Base-by-base conservation (phyloP, 2,329 filamentous ascomycete species). In the Apiospora malaysiana region DNA sequence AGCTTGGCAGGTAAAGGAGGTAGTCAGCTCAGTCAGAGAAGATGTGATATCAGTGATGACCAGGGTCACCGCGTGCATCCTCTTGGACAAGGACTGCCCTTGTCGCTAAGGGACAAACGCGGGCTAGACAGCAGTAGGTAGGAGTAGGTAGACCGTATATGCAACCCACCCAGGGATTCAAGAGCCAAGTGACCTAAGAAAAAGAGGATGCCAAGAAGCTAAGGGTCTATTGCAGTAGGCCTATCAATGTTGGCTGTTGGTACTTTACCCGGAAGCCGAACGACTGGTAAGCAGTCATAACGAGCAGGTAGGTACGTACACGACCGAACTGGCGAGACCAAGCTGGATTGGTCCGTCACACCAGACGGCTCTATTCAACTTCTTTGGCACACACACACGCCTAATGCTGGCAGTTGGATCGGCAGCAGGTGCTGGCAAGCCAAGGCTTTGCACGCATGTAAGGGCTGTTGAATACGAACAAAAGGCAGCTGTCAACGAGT, bases 51-150 rank as follows among this genome's bases (percentile, higher is more conserved):
- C 32, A 32, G 32, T 32, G 32, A 27, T 5, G 49, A 27, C 49
- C 21, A 63, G 56, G 9, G 56, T 63, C 56, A n/a, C 56, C n/a
- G 56, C 32, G 56, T 63, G 56, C 56, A 63, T 63, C 32, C 32
- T n/a, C 40, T 4, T 40, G n/a, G 32, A 40, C 56, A 63, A 14
- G 56, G 56, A 10, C 56, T 40, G 56, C 32, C 56, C 56, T 63
- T n/a, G 56, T 63, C 10, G 32, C 56, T 21, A 18, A 40, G 23
- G 32, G 21, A n/a, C 56, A 63, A 63, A 63, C 51, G 18, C 16
- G 51, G 9, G 7, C 7, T 32, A 32, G 32, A 32, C 32, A n/a
- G 32, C 8, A n/a, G 25, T 63, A 40, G n/a, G 12, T 51, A 51
- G 1, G 10, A 2, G 42, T 43, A 43, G 42, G 8, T 40, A 63